Evolutionary conservation across 768 basidiomycete genomes (phyloP).

Genomic region (Naganishia randhawae): DNA sequence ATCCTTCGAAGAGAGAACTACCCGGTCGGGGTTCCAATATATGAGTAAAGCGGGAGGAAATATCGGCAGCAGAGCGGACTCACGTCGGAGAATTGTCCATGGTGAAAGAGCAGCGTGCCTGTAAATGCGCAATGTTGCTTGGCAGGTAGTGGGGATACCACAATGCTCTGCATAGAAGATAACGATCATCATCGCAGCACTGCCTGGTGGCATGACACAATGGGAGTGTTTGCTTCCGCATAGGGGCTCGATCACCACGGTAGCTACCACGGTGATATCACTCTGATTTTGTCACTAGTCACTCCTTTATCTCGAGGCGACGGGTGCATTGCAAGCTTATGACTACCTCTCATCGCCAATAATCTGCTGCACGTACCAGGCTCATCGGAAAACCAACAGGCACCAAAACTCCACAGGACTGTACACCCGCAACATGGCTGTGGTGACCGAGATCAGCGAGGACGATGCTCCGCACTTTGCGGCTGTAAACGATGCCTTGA

Average conservation of each 20-base stretch:
- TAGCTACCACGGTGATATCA: background rate
- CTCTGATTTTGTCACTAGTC: background rate
- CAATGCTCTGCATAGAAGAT: no score
- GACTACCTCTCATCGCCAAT: no score
- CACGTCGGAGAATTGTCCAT: constrained; percentile 51
- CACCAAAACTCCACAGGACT: background rate
- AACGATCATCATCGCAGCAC: background rate
- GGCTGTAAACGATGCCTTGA: background rate
- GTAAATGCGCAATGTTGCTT: background rate
- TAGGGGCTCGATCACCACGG: constrained; percentile 1
- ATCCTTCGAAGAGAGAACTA: constrained; percentile 54
- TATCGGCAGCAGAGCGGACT: constrained; percentile 22
- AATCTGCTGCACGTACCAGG: background rate
- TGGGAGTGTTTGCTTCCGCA: constrained; percentile 3
- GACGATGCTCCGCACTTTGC: background rate
- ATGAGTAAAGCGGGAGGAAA: background rate
- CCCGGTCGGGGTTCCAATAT: background rate
- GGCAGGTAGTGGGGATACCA: no score
- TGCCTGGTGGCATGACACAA: constrained; percentile 5
- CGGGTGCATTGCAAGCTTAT: background rate
- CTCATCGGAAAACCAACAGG: background rate
- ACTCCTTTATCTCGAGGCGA: background rate
- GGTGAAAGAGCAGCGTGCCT: background rate
- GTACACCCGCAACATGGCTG: constrained; percentile 10
- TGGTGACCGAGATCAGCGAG: constrained; percentile 4